Evolutionary conservation across 768 basidiomycete species (phyloP), one percentile per base, ranked within the genome.

Genomic region (Leccinum variicolor): DNA sequence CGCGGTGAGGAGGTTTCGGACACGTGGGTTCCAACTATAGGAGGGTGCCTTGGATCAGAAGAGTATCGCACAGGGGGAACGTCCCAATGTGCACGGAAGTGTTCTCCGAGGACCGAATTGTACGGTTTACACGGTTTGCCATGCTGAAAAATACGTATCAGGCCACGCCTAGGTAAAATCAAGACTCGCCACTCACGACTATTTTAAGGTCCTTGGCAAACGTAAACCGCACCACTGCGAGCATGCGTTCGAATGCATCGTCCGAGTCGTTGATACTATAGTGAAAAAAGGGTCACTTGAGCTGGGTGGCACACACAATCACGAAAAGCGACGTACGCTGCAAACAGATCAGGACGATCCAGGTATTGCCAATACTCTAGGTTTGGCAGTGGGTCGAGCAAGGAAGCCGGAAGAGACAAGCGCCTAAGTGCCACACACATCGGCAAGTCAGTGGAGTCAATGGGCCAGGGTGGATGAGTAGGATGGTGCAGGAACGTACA

Each of bases 141-240:
- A 57, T 91, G 86, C 92, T 94, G 68, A 31, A 57, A 21, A 41
- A 52, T 23, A 25, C 43, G 58, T 47, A 62, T 53, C 50, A 56
- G 39, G 31, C 29, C n/a, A 47, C 21, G 51, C 15, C n/a, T 1
- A 26, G 21, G 34, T 21, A 19, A 19, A 39, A 55, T 59, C 41
- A 13, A 48, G 47, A 26, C 9, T 11, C 13, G 26, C 13, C 19
- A 81, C 88, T 66, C 63, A 91, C 92, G 50, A 96, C 77, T 68
- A 92, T 94, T 76, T 94, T 96, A 71, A 97, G 86, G 66, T 98
- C 94, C 70, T 97, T 97, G 50, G 92, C 89, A 71, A 96, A 92
- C 6, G 86, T 76, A 68, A 93, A 98, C 41, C 94, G 82, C 43
- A 98, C 70, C 5, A 92, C 89, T 41, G 94, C 89, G n/a, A 98